phyloP scores from a whole-genome alignment of 2,329 filamentous ascomycete species.

The Sporothrix euskadiensis region DNA sequence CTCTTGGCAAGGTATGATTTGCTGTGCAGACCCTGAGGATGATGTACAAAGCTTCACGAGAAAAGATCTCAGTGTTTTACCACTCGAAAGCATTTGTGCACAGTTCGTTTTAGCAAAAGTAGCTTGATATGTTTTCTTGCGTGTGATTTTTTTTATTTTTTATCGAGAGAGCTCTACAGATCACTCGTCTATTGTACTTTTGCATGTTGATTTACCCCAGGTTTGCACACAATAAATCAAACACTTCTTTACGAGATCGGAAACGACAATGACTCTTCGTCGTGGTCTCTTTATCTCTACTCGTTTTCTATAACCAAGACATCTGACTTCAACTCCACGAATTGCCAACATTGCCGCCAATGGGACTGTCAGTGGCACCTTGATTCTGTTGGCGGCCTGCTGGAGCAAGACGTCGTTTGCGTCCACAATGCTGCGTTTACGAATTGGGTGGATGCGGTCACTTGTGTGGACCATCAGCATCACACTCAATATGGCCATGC shows the following conservation, averaged over 20 bases:
- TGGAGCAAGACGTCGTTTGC: constrained; percentile 43
- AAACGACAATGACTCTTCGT: too few species aligned
- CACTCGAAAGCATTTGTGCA: too few species aligned
- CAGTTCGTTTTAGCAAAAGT: too few species aligned
- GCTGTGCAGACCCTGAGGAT: neutral
- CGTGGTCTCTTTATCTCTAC: too few species aligned
- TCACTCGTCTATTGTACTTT: too few species aligned
- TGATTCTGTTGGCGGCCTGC: constrained; percentile 28
- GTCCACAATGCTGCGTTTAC: constrained; percentile 41
- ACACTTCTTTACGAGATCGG: too few species aligned
- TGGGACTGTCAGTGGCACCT: constrained; percentile 25
- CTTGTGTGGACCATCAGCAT: constrained; percentile 40
- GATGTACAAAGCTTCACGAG: neutral
- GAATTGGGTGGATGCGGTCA: constrained; percentile 31
- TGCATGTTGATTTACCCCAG: too few species aligned
- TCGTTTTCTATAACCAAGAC: too few species aligned
- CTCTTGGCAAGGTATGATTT: constrained; percentile 2
- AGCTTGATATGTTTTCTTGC: neutral
- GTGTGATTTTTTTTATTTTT: too few species aligned
- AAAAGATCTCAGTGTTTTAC: neutral
- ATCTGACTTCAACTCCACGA: too few species aligned
- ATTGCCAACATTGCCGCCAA: constrained; percentile 22
- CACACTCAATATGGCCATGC: constrained; percentile 39
- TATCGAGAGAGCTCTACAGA: too few species aligned
- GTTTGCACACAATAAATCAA: too few species aligned